Evolutionary conservation across 2,329 filamentous ascomycete genomes (phyloP), one percentile per base, ranked within the genome.

Genomic region (Sclerotinia subarctica): DNA sequence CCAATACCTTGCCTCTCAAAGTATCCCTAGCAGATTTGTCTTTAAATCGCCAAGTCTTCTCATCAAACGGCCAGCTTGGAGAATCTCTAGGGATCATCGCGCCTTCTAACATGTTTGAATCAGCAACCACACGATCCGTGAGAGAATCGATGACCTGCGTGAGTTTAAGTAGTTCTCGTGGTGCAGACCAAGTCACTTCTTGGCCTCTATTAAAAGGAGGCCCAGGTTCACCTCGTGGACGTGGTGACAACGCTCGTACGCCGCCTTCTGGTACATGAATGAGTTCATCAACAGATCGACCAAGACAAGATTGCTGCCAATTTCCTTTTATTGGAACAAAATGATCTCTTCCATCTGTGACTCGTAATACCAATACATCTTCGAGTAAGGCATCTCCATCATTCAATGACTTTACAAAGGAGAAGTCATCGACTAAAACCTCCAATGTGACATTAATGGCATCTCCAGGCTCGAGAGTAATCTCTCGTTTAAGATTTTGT

Each of bases 261-360:
- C 95, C 90, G 5, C 94, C 93, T 85, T 94, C 88, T 0, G 95
- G 94, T 5, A 97, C 87, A 24, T 90, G 88, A 62, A 96, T 92
- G 11, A 99, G 84, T 75, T 96, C 94, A 69, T 94, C 90, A n/a
- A 99, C 85, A 0, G 91, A 94, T 49, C 92, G 88, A 0, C 92
- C 92, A 60, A 98, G 91, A 73, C 89, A 91, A 0, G 92, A 93
- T 11, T 91, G 90, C 4, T 90, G 81, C 94, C 95, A 99, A 1
- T 80, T 82, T 0, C 86, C 95, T 32, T 86, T 88, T 0, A 97
- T 83, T 0, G 93, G 90, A 51, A 99, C 87, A 76, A 99, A 99
- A 76, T 98, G 91, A 74, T 99, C 95, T 59, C 93, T 86, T 0
- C 96, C 96, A 64, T 90, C 87, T 15, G 88, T 84, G 6, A 99